Percentiles rank a stretch among this genome's conserved stretches.
Conservation (phyloP, 2,329 filamentous ascomycete species). For the Xylariaceae sp. region DNA sequence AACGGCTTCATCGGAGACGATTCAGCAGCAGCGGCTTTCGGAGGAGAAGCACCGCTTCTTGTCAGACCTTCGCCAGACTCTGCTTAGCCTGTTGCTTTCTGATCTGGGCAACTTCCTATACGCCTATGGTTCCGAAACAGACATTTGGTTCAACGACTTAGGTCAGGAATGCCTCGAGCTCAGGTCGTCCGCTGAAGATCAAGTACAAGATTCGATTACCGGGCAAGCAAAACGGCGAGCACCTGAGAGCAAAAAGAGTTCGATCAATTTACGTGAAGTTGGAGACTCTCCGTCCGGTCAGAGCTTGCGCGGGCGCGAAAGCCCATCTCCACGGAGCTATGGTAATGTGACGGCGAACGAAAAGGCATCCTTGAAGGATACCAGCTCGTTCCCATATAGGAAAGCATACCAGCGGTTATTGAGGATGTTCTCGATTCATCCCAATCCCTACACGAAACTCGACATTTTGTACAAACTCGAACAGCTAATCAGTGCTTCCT, state of each 20-base stretch:
- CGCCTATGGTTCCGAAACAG: conserved; percentile 85
- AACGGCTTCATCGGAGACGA: conserved; percentile 62
- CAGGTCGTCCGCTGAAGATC: conserved; percentile 52
- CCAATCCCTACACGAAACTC: conserved; percentile 82
- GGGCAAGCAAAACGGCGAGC: conserved; percentile 46
- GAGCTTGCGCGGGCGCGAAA: conserved; percentile 37
- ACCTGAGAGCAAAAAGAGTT: conserved; percentile 64
- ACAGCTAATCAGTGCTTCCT: conserved; percentile 70
- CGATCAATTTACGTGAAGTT: conserved; percentile 55
- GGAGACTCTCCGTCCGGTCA: conserved; percentile 38
- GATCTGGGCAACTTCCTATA: conserved; percentile 85
- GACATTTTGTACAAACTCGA: conserved; percentile 78
- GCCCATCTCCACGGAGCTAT: conserved; percentile 36
- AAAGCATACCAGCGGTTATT: conserved; percentile 75
- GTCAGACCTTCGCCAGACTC: conserved; percentile 66
- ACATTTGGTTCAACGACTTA: conserved; percentile 73
- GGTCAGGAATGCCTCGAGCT: conserved; percentile 61
- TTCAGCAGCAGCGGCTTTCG: conserved; percentile 55
- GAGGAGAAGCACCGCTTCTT: conserved; percentile 76
- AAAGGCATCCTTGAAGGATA: conserved; percentile 33
- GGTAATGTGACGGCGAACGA: conserved; percentile 40
- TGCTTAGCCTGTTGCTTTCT: conserved; percentile 81
- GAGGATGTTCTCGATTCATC: conserved; percentile 81
- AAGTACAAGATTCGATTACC: conserved; percentile 40
- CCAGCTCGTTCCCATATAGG: conserved; percentile 68